Base-by-base conservation (phyloP, 1,284 basidiomycete species). In the Gomphus bonarii region DNA sequence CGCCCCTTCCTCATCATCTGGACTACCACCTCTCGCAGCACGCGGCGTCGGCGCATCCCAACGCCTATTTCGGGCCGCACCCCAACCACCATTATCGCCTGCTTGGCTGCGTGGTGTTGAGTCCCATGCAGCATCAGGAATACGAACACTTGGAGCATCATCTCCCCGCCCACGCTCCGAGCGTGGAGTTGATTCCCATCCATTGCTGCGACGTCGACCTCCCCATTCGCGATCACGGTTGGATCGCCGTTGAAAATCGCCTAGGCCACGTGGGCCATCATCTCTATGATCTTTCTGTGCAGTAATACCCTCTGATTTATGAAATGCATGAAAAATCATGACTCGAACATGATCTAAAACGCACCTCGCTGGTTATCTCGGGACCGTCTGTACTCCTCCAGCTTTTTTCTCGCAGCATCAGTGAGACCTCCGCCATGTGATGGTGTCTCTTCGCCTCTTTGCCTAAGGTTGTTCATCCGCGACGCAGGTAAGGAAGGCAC, bases 1-100 rank as follows among this genome's bases (percentile, higher is more conserved):
- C 44, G 74, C 74, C 38, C 72, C 79, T 42, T 81, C 82, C 14
- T 80, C 79, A 12, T 73, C 84, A 43, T 84, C 80, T 6, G 83
- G 82, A 59, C 82, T 84, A 0, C 73, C 78, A 11, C 77, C 82
- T 63, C 85, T 73, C 5, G 75, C 76, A 52, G 74, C 75, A 44
- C 88, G 75, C 1, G 92, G 92, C 0, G 92, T 95, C 2, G 90
- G 88, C 1, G 89, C 87, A 69, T 94, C 92, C 92, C 92, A 94
- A 5, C 76, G 67, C 54, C 82, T 75, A 62, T 82, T 78, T 47
- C 73, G 73, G 3, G 80, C 76, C n/a, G 72, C 70, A 30, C 78
- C 77, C 83, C 81, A 79, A 22, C 75, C 77, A 9, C 75, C 75
- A 46, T 72, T 68, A 25, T 43, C 10, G 58, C 58, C 42, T 46